phyloP scores from a whole-genome alignment of 805 yeast species.

The Candida krabiensis region DNA sequence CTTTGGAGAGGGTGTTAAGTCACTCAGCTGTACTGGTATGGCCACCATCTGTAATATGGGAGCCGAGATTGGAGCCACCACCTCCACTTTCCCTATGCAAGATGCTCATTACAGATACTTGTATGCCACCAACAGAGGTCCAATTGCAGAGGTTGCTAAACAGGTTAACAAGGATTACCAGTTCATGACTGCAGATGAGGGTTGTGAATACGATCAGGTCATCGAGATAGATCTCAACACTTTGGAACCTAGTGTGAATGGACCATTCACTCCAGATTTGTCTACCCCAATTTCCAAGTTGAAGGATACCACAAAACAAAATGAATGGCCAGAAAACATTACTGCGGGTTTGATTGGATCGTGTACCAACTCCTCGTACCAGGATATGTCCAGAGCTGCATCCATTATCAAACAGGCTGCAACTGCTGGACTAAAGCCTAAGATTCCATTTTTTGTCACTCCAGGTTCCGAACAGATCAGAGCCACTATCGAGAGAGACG shows the following conservation, averaged over 20 bases:
- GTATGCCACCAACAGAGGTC: constrained; percentile 80
- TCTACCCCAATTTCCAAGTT: constrained; percentile 92
- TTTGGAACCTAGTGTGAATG: constrained; percentile 94
- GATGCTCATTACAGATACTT: constrained; percentile 85
- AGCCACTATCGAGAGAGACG: constrained; percentile 97
- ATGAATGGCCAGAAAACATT: constrained; percentile 91
- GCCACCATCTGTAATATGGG: constrained; percentile 99
- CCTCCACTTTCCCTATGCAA: constrained; percentile 96
- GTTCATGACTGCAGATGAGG: constrained; percentile 82
- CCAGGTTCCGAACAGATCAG: constrained; percentile 99
- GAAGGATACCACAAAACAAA: constrained; percentile 77
- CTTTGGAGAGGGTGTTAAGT: constrained; percentile 91
- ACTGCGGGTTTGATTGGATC: constrained; percentile 97
- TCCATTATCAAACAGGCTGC: constrained; percentile 91
- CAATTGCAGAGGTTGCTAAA: constrained; percentile 80
- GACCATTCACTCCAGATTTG: constrained; percentile 98
- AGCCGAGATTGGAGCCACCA: constrained; percentile 98
- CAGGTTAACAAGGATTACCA: constrained; percentile 60
- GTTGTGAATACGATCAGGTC: constrained; percentile 90
- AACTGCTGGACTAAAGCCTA: constrained; percentile 85
- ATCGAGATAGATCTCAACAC: constrained; percentile 86
- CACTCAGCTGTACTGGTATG: constrained; percentile 97
- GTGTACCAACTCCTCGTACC: constrained; percentile 97
- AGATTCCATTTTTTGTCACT: constrained; percentile 88
- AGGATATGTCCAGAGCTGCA: constrained; percentile 97